These are phyloP conservation scores for Lasiodiplodia gonubiensis DNA, from an alignment of 2,329 filamentous ascomycete genomes.

Conservation along the genomic window DNA sequence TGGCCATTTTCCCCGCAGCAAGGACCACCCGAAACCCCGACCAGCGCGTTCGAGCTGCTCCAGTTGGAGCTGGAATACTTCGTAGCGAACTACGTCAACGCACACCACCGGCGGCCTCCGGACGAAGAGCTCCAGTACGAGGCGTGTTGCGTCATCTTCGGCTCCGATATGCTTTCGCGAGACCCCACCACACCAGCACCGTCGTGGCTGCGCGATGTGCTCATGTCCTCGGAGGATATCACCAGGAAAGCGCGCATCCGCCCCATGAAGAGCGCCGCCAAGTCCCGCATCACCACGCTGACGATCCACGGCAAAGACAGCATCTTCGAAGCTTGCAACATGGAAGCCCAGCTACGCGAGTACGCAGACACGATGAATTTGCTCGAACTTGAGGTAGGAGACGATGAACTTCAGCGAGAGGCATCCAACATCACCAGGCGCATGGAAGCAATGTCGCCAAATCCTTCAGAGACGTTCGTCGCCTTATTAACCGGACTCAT, in stretches of 20 bases:
- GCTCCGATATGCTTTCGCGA: conserved; percentile 32
- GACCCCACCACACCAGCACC: conserved; percentile 8
- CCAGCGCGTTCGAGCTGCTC: neutral
- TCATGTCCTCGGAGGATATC: conserved; percentile 37
- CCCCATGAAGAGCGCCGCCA: conserved; percentile 33
- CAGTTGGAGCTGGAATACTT: neutral
- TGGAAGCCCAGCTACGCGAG: conserved; percentile 34
- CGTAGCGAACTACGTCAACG: neutral
- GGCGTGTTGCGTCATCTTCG: conserved; percentile 38
- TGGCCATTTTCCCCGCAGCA: conserved; percentile 21
- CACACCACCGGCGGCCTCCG: conserved; percentile 27
- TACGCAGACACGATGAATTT: conserved; percentile 31
- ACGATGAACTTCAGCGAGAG: neutral
- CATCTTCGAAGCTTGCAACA: conserved; percentile 37
- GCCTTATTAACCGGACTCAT: neutral
- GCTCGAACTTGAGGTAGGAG: neutral
- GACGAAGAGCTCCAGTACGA: conserved; percentile 37
- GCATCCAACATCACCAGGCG: conserved; percentile 28
- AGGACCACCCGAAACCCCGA: neutral
- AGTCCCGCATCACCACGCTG: conserved; percentile 32
- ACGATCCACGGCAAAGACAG: conserved; percentile 32
- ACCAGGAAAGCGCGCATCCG: conserved; percentile 34
- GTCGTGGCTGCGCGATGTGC: conserved; percentile 37
- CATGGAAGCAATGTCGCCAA: neutral
- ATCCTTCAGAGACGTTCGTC: neutral